Base-by-base conservation (phyloP, 2,329 filamentous ascomycete species). In the Xylariaceae sp. region DNA sequence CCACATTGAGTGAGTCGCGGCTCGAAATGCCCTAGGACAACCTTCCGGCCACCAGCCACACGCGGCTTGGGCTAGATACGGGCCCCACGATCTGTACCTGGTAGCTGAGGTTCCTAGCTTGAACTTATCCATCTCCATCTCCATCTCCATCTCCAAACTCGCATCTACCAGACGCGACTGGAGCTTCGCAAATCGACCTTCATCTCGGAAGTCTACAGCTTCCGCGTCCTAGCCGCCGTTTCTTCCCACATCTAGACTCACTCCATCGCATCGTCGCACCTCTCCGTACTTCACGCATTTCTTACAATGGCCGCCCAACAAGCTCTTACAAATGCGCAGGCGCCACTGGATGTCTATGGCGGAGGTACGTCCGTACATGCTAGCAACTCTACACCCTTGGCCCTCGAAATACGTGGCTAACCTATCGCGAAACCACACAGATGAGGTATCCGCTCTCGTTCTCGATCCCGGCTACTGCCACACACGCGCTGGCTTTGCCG, bases 391-490 rank as follows among this genome's bases (percentile, higher is more conserved):
- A 34, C 52, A 51, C 57, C 49, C 16, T 55, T 54, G 51, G 49
- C 54, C 54, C 8, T 44, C n/a, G 18, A 10, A 37, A 16, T 45
- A 8, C 3, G 16, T 51, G 21, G 26, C 55, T 58, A 36, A 56
- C 45, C 19, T 21, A 10, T 49, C 21, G 7, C 18, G 6, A 7
- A 36, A 34, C 16, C 16, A 12, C 2, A 18, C 65, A 96, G 94
- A 99, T 78, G 94, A 99, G 77, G 92, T 99, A 61, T 95, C 92
- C 34, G 95, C 95, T 49, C 88, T 99, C 63, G 89, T 99, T 36
- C 89, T 99, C 68, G 94, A 99, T 69, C 89, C 94, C 2, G 94
- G 95, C 58, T 96, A 91, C 75, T 89, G 88, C 68, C 87, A 85
- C 63, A 92, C 89, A 39, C 91, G 95, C 73, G 94, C 92, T 56